Conservation (phyloP, 306 rosid genomes). For the Quercus variabilis region DNA sequence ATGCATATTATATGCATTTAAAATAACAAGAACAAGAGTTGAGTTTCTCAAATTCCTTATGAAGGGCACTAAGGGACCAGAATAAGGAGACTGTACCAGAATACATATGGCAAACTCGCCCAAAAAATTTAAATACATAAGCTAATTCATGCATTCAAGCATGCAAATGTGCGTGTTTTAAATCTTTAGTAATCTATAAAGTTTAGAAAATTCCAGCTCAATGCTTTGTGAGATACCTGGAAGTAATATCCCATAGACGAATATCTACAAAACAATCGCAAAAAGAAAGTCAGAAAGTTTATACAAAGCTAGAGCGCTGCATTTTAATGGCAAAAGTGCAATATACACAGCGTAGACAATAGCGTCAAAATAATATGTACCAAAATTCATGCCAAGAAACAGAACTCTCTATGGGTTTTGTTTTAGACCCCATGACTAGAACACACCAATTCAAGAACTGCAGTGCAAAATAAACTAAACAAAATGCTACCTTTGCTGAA, state of each 20-base stretch:
- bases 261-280: slow-evolving; percentile 52
- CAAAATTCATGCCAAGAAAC: not conserved
- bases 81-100: not conserved
- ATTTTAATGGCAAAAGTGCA: not conserved
- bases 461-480: not conserved
- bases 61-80: not conserved
- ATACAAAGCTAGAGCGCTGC: not conserved
- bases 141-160: not conserved
- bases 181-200: not conserved
- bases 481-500: not conserved
- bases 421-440: not conserved
- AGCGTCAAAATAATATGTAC: not conserved
- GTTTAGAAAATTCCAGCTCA: not conserved
- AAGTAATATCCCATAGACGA: slow-evolving; percentile 87
- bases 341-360: not conserved
- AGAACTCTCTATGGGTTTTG: not conserved
- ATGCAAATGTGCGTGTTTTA: not conserved
- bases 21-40: not conserved
- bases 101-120: not conserved
- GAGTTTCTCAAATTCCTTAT: not conserved
- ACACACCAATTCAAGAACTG: not conserved
- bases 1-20: not conserved
- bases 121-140: not conserved
- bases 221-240: slow-evolving; percentile 48
- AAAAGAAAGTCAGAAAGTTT: not conserved